Evolutionary conservation across 768 basidiomycete species (phyloP), one percentile per base, ranked within the genome.

Genomic region (Daedaleopsis nitida): DNA sequence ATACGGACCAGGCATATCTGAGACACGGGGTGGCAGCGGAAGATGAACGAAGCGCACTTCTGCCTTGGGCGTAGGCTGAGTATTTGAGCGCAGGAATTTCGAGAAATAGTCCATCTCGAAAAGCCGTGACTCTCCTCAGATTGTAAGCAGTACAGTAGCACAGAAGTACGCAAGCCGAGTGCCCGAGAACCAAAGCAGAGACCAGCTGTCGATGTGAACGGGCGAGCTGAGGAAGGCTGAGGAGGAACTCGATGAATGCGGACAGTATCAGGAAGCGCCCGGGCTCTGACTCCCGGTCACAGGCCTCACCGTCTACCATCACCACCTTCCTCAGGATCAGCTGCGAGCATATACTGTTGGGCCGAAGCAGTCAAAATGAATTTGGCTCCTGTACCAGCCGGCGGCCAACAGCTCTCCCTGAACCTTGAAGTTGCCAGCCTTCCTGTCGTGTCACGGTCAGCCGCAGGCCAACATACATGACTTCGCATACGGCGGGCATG

Each of bases 71-170:
- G 66, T 73, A 24, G 68, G 78, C 64, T 76, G 85, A 74, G 61
- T 78, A 61, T 68, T 77, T 68, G 75, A 78, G 70, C 70, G 75
- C 55, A 94, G 77, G 69, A 93, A 92, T 70, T 91, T 92, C 55
- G 90, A 88, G 70, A 94, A 94, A 73, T 93, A 94, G 68, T 92
- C 90, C 91, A 92, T 92, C 5, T 21, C 19, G 5, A 35, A 24
- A 16, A 1, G n/a, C 62, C 45, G 34, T 35, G 9, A 5, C 34
- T 43, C 14, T 27, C 2, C 38, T 19, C 34, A 39, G 38, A n/a
- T 21, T 32, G 4, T 7, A 32, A 32, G 27, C 27, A 32, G 27
- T n/a, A 21, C 14, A 47, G 13, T 49, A 13, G 9, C 17, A 37
- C 58, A 8, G 13, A 45, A 53, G 44, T 11, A 8, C 10, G 19